Conservation (phyloP, 1,284 basidiomycete species). For the Wallemia ichthyophaga region DNA sequence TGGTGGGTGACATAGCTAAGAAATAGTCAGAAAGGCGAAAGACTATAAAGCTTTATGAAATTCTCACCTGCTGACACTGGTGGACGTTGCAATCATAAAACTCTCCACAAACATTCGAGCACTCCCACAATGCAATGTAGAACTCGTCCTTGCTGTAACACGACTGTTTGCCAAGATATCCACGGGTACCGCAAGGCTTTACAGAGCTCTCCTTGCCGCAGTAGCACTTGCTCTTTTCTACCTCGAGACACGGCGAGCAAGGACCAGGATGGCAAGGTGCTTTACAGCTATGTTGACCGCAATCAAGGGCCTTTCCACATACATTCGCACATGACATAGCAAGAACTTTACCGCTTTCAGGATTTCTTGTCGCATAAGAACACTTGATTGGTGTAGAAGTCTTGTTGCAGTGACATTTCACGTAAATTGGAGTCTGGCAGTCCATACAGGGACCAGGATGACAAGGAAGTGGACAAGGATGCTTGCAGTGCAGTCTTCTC, state of each 20-base stretch:
- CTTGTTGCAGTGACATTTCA: constrained; percentile 4
- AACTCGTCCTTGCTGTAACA: neutral
- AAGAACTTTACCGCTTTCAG: neutral
- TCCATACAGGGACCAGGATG: constrained; percentile 8
- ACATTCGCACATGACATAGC: constrained; percentile 6
- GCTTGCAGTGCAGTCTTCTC: constrained; percentile 24
- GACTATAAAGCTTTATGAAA: neutral
- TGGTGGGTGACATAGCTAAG: neutral
- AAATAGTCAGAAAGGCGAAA: neutral
- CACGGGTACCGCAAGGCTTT: neutral
- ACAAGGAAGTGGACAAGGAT: constrained; percentile 30
- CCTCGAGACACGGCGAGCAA: neutral
- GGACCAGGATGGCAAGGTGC: neutral
- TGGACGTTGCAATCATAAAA: neutral
- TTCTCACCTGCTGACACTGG: neutral
- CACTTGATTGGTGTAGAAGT: constrained; percentile 2
- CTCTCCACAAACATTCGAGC: neutral
- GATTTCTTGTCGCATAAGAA: neutral
- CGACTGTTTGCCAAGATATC: neutral
- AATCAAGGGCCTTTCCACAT: constrained; percentile 10
- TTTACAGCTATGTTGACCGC: constrained; percentile 3
- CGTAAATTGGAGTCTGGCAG: constrained; percentile 6
- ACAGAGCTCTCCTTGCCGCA: neutral
- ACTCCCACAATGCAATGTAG: neutral
- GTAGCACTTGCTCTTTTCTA: neutral